Evolutionary conservation across 257 asterid species (phyloP).

Genomic region (Sherardia arvensis): DNA sequence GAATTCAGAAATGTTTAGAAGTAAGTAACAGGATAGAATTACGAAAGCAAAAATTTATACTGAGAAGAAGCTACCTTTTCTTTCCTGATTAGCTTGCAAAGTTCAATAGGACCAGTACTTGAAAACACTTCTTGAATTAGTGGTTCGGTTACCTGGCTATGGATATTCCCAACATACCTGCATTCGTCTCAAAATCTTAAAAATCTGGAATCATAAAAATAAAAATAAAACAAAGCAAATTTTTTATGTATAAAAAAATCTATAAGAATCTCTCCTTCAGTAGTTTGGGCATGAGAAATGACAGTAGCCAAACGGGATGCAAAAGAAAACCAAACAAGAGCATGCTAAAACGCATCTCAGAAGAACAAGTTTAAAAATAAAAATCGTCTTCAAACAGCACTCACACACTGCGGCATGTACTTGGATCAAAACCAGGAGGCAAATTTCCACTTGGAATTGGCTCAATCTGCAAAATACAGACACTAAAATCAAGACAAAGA

Average conservation of each 20-base stretch:
- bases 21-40: background rate
- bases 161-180: slow-evolving; percentile 90
- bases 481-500: slow-evolving; percentile 5
- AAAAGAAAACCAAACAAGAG: no score
- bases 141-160: slow-evolving; percentile 78
- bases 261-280: slow-evolving; percentile 12
- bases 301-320: background rate
- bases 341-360: background rate
- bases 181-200: slow-evolving; percentile 40
- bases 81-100: slow-evolving; percentile 82
- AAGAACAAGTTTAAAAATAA: background rate
- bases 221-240: slow-evolving; percentile 17
- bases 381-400: slow-evolving; percentile 39
- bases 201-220: slow-evolving; percentile 17
- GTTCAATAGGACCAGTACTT: slow-evolving; percentile 78
- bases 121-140: slow-evolving; percentile 88
- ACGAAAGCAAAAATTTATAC: background rate
- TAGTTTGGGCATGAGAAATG: background rate
- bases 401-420: slow-evolving; percentile 98
- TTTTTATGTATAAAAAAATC: no score
- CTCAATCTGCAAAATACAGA: slow-evolving; percentile 72
- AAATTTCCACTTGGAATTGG: slow-evolving; percentile 97
- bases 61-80: slow-evolving; percentile 45
- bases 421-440: slow-evolving; percentile 99
- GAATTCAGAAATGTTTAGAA: background rate